Evolutionary conservation across 345 rosid species (phyloP).

Genomic region (Theobroma cacao): DNA sequence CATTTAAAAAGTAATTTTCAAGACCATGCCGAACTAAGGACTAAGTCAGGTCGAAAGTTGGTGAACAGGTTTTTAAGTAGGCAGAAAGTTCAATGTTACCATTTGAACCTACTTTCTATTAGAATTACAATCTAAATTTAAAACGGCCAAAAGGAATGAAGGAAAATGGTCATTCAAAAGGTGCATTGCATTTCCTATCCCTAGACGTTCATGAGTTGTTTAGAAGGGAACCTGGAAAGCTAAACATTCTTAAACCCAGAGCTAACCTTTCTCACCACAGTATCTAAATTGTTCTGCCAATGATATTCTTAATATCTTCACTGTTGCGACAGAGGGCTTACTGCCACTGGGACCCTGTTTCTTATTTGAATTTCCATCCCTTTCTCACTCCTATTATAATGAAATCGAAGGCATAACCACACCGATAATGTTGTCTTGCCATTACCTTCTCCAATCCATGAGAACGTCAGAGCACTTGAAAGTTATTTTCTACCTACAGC

Average conservation of each 20-base stretch:
- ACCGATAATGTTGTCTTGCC: neutral
- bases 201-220: too few relatives aligned
- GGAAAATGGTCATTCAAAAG: neutral
- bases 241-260: too few relatives aligned
- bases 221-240: neutral
- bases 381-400: too few relatives aligned
- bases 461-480: neutral
- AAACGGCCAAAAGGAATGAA: neutral
- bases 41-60: neutral
- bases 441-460: neutral
- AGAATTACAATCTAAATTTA: neutral
- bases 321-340: too few relatives aligned
- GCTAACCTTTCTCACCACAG: too few relatives aligned
- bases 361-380: too few relatives aligned
- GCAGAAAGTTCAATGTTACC: neutral
- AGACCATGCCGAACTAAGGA: neutral
- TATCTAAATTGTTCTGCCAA: too few relatives aligned
- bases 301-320: too few relatives aligned
- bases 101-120: conserved; percentile 5
- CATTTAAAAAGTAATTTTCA: neutral
- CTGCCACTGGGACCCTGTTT: too few relatives aligned
- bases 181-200: neutral
- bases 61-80: neutral
- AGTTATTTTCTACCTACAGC: too few relatives aligned
- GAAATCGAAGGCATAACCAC: neutral